Conservation (phyloP, 257 asterid species). For the Ballota nigra region DNA sequence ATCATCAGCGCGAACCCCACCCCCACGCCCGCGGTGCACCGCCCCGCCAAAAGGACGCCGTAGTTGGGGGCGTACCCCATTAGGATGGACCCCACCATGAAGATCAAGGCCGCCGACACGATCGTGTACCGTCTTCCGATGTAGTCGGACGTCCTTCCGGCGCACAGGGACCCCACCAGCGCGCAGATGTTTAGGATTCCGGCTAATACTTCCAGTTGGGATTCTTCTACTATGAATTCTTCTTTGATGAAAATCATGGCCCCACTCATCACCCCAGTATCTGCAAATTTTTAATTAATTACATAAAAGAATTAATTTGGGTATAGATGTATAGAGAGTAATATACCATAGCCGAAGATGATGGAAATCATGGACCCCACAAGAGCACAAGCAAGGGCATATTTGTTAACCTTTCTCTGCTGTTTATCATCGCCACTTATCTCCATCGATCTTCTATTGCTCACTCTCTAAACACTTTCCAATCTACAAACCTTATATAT, state of each 20-base stretch:
- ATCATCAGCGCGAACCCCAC: conserved; percentile 90
- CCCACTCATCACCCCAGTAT: conserved; percentile 86
- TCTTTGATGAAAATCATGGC: conserved; percentile 74
- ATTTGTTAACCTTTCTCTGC: conserved; percentile 39
- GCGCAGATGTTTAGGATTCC: conserved; percentile 76
- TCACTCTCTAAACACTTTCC: background rate
- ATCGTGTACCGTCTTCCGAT: conserved; percentile 70
- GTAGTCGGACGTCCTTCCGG: conserved; percentile 68
- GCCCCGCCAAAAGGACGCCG: conserved; percentile 42
- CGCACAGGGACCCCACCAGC: conserved; percentile 57
- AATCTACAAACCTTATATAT: background rate
- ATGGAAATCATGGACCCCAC: conserved; percentile 77
- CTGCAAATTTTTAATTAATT: too few relatives aligned
- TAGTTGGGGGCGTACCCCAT: conserved; percentile 71
- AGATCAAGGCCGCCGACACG: conserved; percentile 47
- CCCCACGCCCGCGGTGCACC: conserved; percentile 70
- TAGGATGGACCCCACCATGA: conserved; percentile 60
- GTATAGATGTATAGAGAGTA: too few relatives aligned
- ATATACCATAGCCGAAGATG: conserved; percentile 77
- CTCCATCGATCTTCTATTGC: background rate
- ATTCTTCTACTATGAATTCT: conserved; percentile 54
- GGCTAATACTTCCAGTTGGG: conserved; percentile 52
- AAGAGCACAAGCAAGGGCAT: conserved; percentile 57
- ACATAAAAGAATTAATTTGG: too few relatives aligned
- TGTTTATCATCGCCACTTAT: background rate